Evolutionary conservation across 768 basidiomycete species (phyloP).

Genomic region (Pleurotus eryngii): DNA sequence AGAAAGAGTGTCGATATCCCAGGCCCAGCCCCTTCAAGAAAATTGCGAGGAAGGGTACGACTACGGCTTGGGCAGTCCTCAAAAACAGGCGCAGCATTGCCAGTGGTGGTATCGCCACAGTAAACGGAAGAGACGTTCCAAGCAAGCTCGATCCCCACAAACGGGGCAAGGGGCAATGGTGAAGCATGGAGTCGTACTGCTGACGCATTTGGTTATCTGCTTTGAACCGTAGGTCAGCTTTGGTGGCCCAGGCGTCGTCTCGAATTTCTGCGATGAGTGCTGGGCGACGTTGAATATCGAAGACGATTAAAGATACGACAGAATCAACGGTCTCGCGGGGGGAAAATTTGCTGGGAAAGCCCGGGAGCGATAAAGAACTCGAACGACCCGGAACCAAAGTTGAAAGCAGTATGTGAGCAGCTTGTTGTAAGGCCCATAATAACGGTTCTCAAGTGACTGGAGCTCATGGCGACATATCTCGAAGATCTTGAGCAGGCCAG

Average conservation of each 20-base stretch:
- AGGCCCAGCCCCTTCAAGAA: too few species aligned
- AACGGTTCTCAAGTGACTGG: slow-evolving; percentile 23
- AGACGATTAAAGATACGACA: slow-evolving; percentile 26
- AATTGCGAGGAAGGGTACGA: too few species aligned
- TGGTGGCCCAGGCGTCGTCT: slow-evolving; percentile 10
- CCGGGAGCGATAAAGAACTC: slow-evolving; percentile 28
- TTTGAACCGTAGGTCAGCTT: slow-evolving; percentile 6
- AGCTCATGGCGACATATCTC: too few species aligned
- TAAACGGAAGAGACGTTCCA: background rate
- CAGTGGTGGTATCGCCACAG: too few species aligned
- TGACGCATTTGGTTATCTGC: slow-evolving; percentile 11
- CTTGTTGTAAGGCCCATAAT: slow-evolving; percentile 36
- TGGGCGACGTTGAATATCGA: slow-evolving; percentile 15
- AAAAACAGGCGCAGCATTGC: too few species aligned
- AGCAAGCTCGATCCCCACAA: slow-evolving; percentile 11
- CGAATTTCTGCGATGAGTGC: slow-evolving; percentile 11
- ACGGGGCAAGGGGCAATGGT: slow-evolving; percentile 11
- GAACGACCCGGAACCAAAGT: slow-evolving; percentile 24
- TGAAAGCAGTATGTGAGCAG: slow-evolving; percentile 35
- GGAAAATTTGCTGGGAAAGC: slow-evolving; percentile 17
- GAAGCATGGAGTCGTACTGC: slow-evolving; percentile 12
- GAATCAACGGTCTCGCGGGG: slow-evolving; percentile 17
- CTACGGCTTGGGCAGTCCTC: too few species aligned
- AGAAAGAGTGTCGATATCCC: too few species aligned
- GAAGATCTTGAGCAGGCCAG: too few species aligned